These are phyloP conservation scores for Dioszegia aurantiaca DNA, from an alignment of 768 basidiomycete genomes.

Conservation along the genomic window DNA sequence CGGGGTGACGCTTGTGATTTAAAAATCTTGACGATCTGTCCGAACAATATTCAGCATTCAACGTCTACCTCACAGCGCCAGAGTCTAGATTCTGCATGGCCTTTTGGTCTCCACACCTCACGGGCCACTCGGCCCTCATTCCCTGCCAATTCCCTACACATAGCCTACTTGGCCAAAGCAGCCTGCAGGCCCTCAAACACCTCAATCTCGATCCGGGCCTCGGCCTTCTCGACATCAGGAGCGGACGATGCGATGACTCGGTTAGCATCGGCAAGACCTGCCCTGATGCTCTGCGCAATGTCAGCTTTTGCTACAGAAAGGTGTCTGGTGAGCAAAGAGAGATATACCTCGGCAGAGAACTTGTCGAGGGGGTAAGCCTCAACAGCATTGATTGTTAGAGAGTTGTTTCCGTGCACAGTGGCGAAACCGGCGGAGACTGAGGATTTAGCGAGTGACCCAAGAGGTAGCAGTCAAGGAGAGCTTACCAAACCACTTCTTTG, in stretches of 20 bases:
- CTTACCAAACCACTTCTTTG: constrained; percentile 96
- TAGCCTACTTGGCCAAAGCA: constrained; percentile 60
- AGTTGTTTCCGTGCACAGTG: constrained; percentile 95
- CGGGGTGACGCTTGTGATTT: no score
- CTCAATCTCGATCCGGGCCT: constrained; percentile 90
- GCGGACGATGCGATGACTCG: constrained; percentile 76
- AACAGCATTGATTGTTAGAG: constrained; percentile 90
- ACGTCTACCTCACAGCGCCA: no score
- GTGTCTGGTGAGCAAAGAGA: background rate
- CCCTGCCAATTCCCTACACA: background rate
- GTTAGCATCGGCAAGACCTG: constrained; percentile 83
- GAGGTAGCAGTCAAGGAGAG: background rate
- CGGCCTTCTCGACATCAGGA: constrained; percentile 86
- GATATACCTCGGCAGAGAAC: constrained; percentile 80
- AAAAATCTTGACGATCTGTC: no score
- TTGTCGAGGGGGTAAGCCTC: constrained; percentile 90
- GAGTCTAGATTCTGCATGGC: no score
- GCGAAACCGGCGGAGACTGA: constrained; percentile 94
- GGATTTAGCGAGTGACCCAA: no score
- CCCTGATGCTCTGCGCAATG: constrained; percentile 70
- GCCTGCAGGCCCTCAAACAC: constrained; percentile 94
- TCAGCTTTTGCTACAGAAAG: background rate
- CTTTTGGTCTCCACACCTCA: no score
- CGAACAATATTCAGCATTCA: no score
- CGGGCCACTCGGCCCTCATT: no score